A percentile compares a stretch with the other conserved stretches of the same genome.
These are phyloP conservation scores for Pythium grandisporangium DNA, from an alignment of 352 stramenopile genomes.

Conservation along the genomic window DNA sequence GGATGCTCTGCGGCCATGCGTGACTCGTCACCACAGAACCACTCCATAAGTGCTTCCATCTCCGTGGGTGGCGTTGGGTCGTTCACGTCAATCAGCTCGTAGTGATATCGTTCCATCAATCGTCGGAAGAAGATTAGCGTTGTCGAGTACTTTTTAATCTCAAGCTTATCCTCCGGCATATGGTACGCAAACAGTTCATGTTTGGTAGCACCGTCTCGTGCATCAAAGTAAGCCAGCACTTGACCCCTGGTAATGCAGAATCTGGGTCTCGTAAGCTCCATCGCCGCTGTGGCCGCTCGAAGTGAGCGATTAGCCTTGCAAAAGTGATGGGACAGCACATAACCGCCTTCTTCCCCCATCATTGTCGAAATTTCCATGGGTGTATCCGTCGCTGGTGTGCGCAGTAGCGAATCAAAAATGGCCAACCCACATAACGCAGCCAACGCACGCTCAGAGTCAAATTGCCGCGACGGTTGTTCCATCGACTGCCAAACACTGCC, in stretches of 20 bases:
- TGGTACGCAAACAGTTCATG: slow-evolving; percentile 81
- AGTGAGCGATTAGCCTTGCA: slow-evolving; percentile 82
- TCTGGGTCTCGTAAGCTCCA: slow-evolving; percentile 78
- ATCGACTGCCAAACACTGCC: slow-evolving; percentile 85
- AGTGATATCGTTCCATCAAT: slow-evolving; percentile 80
- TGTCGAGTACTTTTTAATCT: slow-evolving; percentile 85
- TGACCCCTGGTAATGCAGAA: slow-evolving; percentile 63
- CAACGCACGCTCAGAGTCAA: slow-evolving; percentile 81
- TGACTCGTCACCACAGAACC: slow-evolving; percentile 73
- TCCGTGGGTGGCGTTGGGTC: slow-evolving; percentile 77
- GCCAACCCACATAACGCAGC: slow-evolving; percentile 66
- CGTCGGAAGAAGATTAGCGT: slow-evolving; percentile 82
- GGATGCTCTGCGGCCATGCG: slow-evolving; percentile 75
- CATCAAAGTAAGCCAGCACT: slow-evolving; percentile 78
- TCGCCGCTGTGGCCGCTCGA: slow-evolving; percentile 57
- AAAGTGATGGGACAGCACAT: slow-evolving; percentile 76
- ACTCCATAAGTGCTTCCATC: slow-evolving; percentile 89
- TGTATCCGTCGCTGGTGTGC: slow-evolving; percentile 59
- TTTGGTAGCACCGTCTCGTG: slow-evolving; percentile 39
- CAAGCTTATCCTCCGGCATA: slow-evolving; percentile 85
- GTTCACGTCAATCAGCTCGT: slow-evolving; percentile 74
- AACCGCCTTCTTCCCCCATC: slow-evolving; percentile 72
- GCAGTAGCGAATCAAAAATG: slow-evolving; percentile 79
- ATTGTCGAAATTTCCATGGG: slow-evolving; percentile 74
- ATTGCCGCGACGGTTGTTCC: slow-evolving; percentile 75